Evolutionary conservation across 208 protist genomes (phyloP).

Genomic region (Leishmania amazonensis): DNA sequence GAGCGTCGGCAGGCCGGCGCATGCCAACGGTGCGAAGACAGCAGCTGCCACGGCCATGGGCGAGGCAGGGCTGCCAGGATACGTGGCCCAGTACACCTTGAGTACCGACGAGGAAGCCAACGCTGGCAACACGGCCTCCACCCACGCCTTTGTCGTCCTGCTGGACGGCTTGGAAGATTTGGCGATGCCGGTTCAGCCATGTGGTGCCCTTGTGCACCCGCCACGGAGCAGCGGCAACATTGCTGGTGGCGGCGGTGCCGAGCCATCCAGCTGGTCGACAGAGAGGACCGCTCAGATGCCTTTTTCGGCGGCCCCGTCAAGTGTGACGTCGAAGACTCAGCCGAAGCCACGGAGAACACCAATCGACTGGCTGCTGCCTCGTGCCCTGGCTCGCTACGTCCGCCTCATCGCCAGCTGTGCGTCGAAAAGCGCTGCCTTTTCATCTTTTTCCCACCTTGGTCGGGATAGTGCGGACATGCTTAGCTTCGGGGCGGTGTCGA

Average conservation of each 20-base stretch:
- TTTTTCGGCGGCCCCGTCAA: background rate
- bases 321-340: background rate
- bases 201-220: conserved; percentile 44
- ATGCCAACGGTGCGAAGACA: background rate
- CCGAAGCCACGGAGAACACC: background rate
- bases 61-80: conserved; percentile 20
- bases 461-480: conserved; percentile 72
- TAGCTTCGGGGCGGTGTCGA: conserved; percentile 40
- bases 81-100: conserved; percentile 21
- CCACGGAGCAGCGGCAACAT: conserved; percentile 29
- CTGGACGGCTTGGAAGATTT: conserved; percentile 71
- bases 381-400: conserved; percentile 70
- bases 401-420: conserved; percentile 61
- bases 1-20: background rate
- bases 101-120: background rate
- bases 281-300: background rate
- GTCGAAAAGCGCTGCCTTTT: conserved; percentile 24
- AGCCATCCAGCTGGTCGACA: conserved; percentile 27
- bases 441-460: conserved; percentile 35
- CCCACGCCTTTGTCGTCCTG: conserved; percentile 50
- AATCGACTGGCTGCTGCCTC: conserved; percentile 44
- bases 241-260: conserved; percentile 17
- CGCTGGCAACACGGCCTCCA: conserved; percentile 6
- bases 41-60: conserved; percentile 1
- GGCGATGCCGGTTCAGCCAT: conserved; percentile 44